Conservation (phyloP, 805 yeast genomes). For the Henningerozyma blattae region DNA sequence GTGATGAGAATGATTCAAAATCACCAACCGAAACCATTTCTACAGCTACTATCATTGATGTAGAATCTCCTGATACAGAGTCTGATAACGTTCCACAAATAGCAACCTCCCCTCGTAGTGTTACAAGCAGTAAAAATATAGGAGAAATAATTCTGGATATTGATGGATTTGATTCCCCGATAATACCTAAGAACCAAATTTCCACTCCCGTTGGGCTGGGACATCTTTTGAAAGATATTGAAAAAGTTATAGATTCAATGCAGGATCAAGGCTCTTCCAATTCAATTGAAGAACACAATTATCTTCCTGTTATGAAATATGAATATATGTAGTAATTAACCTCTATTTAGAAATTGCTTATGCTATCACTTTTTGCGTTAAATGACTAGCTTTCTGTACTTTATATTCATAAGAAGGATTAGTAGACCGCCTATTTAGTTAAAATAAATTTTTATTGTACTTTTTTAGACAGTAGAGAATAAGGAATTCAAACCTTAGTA, state of each 20-base stretch:
- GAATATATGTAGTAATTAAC: background rate
- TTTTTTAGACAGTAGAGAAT: no score
- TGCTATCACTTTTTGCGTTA: background rate
- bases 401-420: background rate
- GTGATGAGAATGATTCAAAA: background rate
- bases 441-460: no score
- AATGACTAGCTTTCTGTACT: background rate
- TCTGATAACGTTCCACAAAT: background rate
- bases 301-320: constrained; percentile 2
- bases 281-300: constrained; percentile 2
- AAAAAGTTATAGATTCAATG: constrained; percentile 9
- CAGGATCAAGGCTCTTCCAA: constrained; percentile 2
- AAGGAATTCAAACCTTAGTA: no score
- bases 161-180: no score
- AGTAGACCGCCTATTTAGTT: background rate
- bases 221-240: constrained; percentile 9
- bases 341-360: no score
- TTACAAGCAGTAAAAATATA: background rate
- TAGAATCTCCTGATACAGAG: constrained; percentile 2
- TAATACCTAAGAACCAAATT: no score
- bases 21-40: no score
- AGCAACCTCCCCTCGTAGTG: background rate
- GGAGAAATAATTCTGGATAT: background rate
- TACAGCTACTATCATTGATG: constrained; percentile 1
- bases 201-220: constrained; percentile 3